phyloP scores from a whole-genome alignment of 768 basidiomycete genomes.

The Leccinum rimulosum region DNA sequence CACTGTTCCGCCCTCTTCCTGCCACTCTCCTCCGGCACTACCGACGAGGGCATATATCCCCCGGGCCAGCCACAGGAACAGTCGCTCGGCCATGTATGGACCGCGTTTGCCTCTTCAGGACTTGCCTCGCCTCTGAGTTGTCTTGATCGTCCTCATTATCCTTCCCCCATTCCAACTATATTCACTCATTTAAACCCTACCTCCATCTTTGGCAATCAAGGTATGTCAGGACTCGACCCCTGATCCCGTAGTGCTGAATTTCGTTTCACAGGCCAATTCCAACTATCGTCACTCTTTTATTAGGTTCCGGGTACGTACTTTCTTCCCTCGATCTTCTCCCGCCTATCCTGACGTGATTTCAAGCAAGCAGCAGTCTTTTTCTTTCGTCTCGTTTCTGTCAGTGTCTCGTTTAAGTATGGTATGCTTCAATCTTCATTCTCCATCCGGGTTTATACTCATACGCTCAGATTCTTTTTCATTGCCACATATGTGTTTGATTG shows the following conservation, averaged over 20 bases:
- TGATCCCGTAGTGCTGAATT: background rate
- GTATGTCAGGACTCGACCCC: background rate
- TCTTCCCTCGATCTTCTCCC: background rate
- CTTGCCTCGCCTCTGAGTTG: conserved; percentile 2
- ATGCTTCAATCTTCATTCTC: background rate
- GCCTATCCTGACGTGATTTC: background rate
- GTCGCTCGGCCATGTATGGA: background rate
- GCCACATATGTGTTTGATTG: background rate
- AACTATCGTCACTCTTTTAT: conserved; percentile 18
- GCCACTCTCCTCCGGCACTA: background rate
- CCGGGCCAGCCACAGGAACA: background rate
- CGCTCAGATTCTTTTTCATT: background rate
- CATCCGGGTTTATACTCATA: background rate
- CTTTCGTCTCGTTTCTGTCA: background rate
- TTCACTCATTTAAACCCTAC: conserved; percentile 12
- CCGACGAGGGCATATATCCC: conserved; percentile 4
- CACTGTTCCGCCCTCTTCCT: background rate
- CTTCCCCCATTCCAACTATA: conserved; percentile 10
- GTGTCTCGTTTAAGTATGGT: conserved; percentile 4
- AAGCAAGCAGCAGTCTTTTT: background rate
- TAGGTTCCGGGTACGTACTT: background rate
- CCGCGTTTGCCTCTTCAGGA: background rate
- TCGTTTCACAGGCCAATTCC: background rate
- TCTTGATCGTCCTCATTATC: background rate
- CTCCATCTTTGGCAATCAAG: background rate